These are phyloP conservation scores for Aureobasidium subglaciale DNA, from an alignment of 2,329 filamentous ascomycete genomes.

Conservation along the genomic window DNA sequence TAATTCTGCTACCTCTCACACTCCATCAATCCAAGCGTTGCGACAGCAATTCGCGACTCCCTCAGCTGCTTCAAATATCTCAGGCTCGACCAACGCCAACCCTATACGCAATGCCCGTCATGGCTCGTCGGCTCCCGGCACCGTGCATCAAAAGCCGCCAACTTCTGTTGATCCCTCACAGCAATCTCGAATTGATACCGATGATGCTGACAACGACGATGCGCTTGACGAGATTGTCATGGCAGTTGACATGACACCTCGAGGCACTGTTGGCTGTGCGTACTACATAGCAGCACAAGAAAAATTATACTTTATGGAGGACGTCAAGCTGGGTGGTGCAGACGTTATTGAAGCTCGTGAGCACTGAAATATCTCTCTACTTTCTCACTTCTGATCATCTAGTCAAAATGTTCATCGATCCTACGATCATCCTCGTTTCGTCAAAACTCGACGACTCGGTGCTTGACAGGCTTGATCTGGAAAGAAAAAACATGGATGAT, in stretches of 20 bases:
- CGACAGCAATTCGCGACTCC: not conserved
- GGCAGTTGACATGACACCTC: slow-evolving; percentile 68
- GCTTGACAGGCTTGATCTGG: slow-evolving; percentile 39
- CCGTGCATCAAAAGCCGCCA: not conserved
- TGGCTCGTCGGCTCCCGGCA: not conserved
- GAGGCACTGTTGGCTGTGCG: slow-evolving; percentile 69
- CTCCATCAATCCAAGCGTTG: not conserved
- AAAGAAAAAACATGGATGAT: slow-evolving; percentile 27
- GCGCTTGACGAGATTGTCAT: slow-evolving; percentile 64
- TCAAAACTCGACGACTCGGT: slow-evolving; percentile 47
- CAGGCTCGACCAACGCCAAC: not conserved
- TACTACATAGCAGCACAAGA: slow-evolving; percentile 70
- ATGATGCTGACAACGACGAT: slow-evolving; percentile 39
- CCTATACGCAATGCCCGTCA: not conserved
- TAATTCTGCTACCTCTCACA: not conserved
- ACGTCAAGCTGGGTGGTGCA: slow-evolving; percentile 61
- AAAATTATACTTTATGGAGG: slow-evolving; percentile 68
- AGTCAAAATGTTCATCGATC: slow-evolving; percentile 57
- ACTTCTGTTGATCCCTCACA: not conserved
- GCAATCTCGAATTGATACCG: not conserved
- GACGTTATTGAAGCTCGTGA: slow-evolving; percentile 48
- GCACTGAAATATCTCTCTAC: slow-evolving; percentile 17
- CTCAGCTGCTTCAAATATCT: not conserved
- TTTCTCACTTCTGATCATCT: not conserved
- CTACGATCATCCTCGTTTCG: slow-evolving; percentile 53